These are phyloP conservation scores for Cenococcum geophilum DNA, from an alignment of 495 filamentous ascomycete genomes.

Conservation along the genomic window DNA sequence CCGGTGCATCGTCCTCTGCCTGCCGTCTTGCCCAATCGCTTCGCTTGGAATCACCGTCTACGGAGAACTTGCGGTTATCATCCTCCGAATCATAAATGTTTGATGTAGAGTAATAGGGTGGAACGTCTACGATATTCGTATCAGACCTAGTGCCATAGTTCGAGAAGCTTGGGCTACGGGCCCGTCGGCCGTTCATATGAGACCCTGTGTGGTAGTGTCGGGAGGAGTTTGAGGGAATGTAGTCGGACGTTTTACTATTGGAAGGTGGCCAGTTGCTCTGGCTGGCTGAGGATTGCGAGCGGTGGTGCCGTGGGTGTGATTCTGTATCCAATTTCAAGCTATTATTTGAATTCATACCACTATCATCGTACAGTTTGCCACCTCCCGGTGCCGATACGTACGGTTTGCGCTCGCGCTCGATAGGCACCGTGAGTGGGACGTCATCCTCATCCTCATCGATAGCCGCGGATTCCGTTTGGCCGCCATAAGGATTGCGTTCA, in stretches of 20 bases:
- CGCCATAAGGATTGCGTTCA: constrained; percentile 47
- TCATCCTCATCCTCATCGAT: constrained; percentile 45
- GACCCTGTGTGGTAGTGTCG: constrained; percentile 25
- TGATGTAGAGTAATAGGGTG: constrained; percentile 20
- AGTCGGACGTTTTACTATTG: not conserved
- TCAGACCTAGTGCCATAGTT: constrained; percentile 25
- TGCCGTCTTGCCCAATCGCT: constrained; percentile 27
- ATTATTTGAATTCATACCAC: constrained; percentile 6
- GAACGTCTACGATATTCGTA: constrained; percentile 19
- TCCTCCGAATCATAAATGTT: constrained; percentile 24
- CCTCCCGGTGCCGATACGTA: constrained; percentile 52
- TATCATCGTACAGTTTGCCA: constrained; percentile 52
- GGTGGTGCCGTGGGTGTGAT: constrained; percentile 10
- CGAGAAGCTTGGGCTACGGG: constrained; percentile 25
- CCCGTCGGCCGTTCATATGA: constrained; percentile 18
- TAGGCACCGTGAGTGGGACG: constrained; percentile 41
- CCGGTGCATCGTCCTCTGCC: constrained; percentile 21
- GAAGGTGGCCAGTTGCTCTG: constrained; percentile 17
- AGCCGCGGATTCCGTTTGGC: constrained; percentile 37
- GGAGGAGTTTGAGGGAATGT: not conserved
- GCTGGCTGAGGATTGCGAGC: constrained; percentile 24
- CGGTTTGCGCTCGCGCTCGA: constrained; percentile 59
- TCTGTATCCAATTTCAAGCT: constrained; percentile 19
- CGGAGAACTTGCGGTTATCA: constrained; percentile 22
- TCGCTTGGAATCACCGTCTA: constrained; percentile 24